Percentiles rank a stretch among this genome's conserved stretches.
These are phyloP conservation scores for Triglochin maritima DNA, from an alignment of 106 monocot species.

Conservation along the genomic window DNA sequence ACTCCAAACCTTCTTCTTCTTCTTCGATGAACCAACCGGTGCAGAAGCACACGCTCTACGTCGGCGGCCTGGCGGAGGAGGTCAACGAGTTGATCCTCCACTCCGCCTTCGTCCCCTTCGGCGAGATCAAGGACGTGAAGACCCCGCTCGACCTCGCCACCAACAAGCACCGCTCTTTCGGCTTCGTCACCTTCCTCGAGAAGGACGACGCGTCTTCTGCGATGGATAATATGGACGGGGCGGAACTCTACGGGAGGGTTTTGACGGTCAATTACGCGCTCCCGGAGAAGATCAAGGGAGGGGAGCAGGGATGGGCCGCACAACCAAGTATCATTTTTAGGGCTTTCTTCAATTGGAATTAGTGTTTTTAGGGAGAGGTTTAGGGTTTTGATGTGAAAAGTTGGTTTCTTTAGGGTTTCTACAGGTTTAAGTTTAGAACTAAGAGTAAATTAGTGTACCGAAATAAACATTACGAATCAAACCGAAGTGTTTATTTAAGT, in stretches of 20 bases:
- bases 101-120: slow-evolving; percentile 91
- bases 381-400: too few species aligned
- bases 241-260: slow-evolving; percentile 81
- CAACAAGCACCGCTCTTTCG: slow-evolving; percentile 97
- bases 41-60: slow-evolving; percentile 97
- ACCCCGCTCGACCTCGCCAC: slow-evolving; percentile 98
- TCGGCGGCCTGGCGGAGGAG: slow-evolving; percentile 87
- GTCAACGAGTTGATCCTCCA: slow-evolving; percentile 89
- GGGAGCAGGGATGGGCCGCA: slow-evolving; percentile 91
- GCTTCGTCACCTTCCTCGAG: slow-evolving; percentile 96
- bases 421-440: too few species aligned
- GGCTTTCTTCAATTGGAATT: not conserved
- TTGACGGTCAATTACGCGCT: slow-evolving; percentile 88
- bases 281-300: slow-evolving; percentile 93
- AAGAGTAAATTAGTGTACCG: too few species aligned
- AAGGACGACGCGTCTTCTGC: slow-evolving; percentile 89
- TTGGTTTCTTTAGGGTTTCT: too few species aligned
- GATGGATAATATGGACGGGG: slow-evolving; percentile 97
- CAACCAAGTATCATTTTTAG: slow-evolving; percentile 42
- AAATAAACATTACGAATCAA: too few species aligned
- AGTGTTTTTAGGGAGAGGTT: too few species aligned
- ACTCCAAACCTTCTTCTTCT: not conserved
- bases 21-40: slow-evolving; percentile 38
- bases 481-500: too few species aligned
- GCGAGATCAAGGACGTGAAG: slow-evolving; percentile 98